phyloP scores from a whole-genome alignment of 1,139 yeast genomes.

The Lodderomyces margitis region DNA sequence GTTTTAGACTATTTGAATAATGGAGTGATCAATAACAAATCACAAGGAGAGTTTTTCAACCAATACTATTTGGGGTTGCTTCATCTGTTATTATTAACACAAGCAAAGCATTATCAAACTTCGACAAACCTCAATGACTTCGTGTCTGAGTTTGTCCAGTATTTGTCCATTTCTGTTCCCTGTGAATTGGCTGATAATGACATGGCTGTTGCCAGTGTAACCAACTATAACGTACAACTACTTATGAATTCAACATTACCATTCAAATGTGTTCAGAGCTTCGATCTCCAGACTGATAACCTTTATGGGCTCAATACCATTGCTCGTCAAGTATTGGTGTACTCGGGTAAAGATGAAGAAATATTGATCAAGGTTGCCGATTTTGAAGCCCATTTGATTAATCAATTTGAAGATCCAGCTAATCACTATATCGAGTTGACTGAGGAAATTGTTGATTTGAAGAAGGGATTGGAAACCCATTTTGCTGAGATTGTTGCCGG shows the following conservation, averaged over 20 bases:
- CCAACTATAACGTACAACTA: conserved; percentile 17
- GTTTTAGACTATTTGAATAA: conserved; percentile 32
- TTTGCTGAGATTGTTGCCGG: conserved; percentile 15
- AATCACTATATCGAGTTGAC: conserved; percentile 44
- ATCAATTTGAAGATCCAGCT: conserved; percentile 53
- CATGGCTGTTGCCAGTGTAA: conserved; percentile 9
- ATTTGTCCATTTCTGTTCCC: conserved; percentile 17
- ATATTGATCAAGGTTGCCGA: conserved; percentile 23
- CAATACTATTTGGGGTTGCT: conserved; percentile 34
- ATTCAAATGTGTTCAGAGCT: conserved; percentile 24
- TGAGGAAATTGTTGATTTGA: conserved; percentile 32
- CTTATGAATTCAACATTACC: conserved; percentile 33
- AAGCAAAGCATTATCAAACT: conserved; percentile 26
- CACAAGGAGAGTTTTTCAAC: conserved; percentile 21
- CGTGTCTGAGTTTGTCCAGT: conserved; percentile 31
- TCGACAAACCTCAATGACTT: conserved; percentile 27
- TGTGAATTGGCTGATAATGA: conserved; percentile 10
- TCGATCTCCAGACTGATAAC: conserved; percentile 34
- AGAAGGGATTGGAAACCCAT: conserved; percentile 18
- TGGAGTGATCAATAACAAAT: conserved; percentile 25
- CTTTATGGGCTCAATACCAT: conserved; percentile 33
- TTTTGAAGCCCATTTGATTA: conserved; percentile 41
- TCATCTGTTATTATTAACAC: conserved; percentile 36
- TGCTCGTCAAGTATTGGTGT: conserved; percentile 24
- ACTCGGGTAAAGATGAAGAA: conserved; percentile 14